Percentiles rank a stretch among this genome's conserved stretches.
These are phyloP conservation scores for Aegilops longissima DNA, from an alignment of 176 grass and related monocot genomes.

Conservation along the genomic window DNA sequence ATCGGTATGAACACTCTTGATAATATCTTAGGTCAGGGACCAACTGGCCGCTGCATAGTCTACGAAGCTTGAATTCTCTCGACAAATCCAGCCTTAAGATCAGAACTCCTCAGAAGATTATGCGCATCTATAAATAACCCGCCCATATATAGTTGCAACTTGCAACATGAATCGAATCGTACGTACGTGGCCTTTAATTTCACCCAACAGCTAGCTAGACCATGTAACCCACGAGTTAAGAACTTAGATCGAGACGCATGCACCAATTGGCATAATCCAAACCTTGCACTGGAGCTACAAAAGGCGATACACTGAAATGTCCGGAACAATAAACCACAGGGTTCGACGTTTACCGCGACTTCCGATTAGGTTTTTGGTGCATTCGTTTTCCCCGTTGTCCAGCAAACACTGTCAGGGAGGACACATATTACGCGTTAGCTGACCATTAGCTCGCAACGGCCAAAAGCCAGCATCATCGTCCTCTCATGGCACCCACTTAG, in stretches of 20 bases:
- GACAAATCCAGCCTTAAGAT: not conserved
- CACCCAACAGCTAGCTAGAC: not conserved
- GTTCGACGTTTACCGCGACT: not conserved
- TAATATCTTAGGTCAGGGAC: not conserved
- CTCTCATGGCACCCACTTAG: no score
- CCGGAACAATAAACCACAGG: not conserved
- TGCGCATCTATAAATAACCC: not conserved
- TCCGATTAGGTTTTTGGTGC: not conserved
- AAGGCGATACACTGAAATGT: not conserved
- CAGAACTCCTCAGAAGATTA: not conserved
- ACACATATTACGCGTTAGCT: not conserved
- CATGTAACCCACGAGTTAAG: not conserved
- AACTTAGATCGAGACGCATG: not conserved
- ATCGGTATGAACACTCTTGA: not conserved
- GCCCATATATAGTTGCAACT: not conserved
- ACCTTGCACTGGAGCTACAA: not conserved
- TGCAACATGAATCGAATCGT: not conserved
- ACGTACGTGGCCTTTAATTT: not conserved
- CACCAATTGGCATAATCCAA: not conserved
- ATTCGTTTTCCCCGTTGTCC: not conserved
- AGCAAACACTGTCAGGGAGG: not conserved
- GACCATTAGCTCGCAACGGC: not conserved
- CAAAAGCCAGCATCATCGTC: not conserved
- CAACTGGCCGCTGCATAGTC: not conserved
- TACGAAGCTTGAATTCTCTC: not conserved